Evolutionary conservation across 169 alveolate genomes (phyloP), one percentile per base, ranked within the genome.

Genomic region (Toxoplasma gondii): DNA sequence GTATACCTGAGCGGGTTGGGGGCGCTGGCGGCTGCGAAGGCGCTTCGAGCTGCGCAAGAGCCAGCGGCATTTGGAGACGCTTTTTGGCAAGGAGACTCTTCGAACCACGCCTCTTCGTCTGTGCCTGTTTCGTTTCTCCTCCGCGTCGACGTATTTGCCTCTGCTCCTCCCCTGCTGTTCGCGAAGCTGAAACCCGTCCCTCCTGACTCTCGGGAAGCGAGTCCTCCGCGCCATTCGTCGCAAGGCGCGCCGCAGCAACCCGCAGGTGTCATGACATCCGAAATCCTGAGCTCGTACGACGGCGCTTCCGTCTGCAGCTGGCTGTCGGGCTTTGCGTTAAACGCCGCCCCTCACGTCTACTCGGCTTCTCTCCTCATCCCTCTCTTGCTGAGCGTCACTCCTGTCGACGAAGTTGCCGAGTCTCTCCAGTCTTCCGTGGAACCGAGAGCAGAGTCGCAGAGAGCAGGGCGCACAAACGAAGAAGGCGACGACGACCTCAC

Each of bases 251-350:
- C 43, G 29, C 39, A 78, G n/a, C 12, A 27, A 45, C 49, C 39
- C 19, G 44, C 39, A 78, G 44, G 45, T 2, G 29, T n/a, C 31
- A 45, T 17, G 43, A n/a, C 86, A 19, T 45, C 86, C 22, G 43
- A 78, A n/a, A 27, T 36, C 43, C 86, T 78, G 44, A 27, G 22
- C 39, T 41, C 22, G 49, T 78, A 78, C 45, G 45, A n/a, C 45
- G 86, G 49, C 86, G 86, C 86, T n/a, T 78, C 86, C 45, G 86
- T 78, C 44, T 78, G 86, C 86, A 78, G 49, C 24, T 78, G 86
- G 86, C 86, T 78, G 39, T 1, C 4, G 39, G 29, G 86, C 49
- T 36, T 31, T 17, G 4, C 39, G 9, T 27, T 78, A 27, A 10
- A 38, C 29, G 44, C 12, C 49, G 49, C 39, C 10, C 86, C 86